Evolutionary conservation across 352 stramenopile species (phyloP), one percentile per base, ranked within the genome.

Genomic region (Globisporangium spiculum): DNA sequence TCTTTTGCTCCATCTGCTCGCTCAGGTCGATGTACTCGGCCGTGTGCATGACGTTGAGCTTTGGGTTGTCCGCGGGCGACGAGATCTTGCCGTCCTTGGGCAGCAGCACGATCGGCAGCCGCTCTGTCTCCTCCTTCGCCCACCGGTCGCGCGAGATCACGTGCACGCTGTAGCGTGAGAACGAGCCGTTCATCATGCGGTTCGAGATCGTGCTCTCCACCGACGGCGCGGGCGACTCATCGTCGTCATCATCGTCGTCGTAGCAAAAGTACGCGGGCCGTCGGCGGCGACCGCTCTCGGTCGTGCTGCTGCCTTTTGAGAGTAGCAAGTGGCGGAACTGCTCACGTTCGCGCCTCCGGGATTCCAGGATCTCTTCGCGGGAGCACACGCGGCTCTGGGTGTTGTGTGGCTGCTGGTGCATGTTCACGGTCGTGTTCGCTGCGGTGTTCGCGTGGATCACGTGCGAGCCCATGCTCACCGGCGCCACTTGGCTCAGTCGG

Each of bases 201-300:
- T 86, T 92, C 14, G 84, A 92, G 64, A 94, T 94, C 55, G 81
- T 81, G 55, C 83, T 92, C 70, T 94, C 86, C 4, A 92, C 86
- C 4, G 86, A 94, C 30, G 75, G 79, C 65, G 73, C 69, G 0
- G 67, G 60, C 4, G 66, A 58, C 14, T 84, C 80, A 27, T 93
- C 86, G n/a, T 93, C 86, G 44, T 91, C 83, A 30, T 92, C 84
- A 18, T 84, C 77, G 20, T 94, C 86, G 67, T 94, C 82, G 0
- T 79, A 79, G 67, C 61, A 86, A 59, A 88, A 86, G 63, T 87
- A 77, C 27, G 73, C 65, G 0, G 80, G 74, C 20, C 74, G 81
- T n/a, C 80, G 83, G 12, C 75, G 75, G 30, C 82, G 78, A 48
- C 68, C 68, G 30, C 65, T 70, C 44, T 60, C 60, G 44, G 16